Evolutionary conservation across 2,329 filamentous ascomycete genomes (phyloP), one percentile per base, ranked within the genome.

Genomic region (Fusarium subtropicale): DNA sequence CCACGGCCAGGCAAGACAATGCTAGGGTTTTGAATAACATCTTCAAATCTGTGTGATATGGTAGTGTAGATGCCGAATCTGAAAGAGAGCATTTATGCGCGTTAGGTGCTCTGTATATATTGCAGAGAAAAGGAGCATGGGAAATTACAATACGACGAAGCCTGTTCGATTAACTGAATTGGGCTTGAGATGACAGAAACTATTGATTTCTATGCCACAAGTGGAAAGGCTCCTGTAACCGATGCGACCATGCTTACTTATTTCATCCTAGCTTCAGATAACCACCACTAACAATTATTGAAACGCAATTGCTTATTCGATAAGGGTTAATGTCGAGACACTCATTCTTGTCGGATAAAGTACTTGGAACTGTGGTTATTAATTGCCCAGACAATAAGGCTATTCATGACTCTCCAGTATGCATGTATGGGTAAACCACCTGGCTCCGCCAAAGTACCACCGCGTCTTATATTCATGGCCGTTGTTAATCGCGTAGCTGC

Each of bases 401-500:
- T 22, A 22, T 22, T 22, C 20, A 22, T 22, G 20, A 22, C 20
- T 3, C 20, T 22, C 20, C 20, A 22, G 20, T 22, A 22, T 22
- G 20, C 20, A 22, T 3, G 39, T 61, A 10, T 61, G 58, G 58
- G 55, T 52, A 2, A 61, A 60, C 6, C 58, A 31, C 0, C 33
- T 61, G 1, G 46, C 58, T 15, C 36, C 55, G 4, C 28, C 44
- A 3, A 33, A 9, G n/a, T 61, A 60, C 8, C 54, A 44, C 1
- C 44, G 58, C 1, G 20, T 42, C 2, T 7, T 61, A 16, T 59
- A 5, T 24, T 24, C 1, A 61, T 46, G 12, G 58, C 54, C 2
- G 30, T 59, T 1, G 24, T 61, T 5, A 60, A 44, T 0, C 60
- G 58, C 44, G 22, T 60, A 4, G 57, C 54, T 8, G 54, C 57